phyloP scores from a whole-genome alignment of 129 eudicot genomes.

The Calendula officinalis region DNA sequence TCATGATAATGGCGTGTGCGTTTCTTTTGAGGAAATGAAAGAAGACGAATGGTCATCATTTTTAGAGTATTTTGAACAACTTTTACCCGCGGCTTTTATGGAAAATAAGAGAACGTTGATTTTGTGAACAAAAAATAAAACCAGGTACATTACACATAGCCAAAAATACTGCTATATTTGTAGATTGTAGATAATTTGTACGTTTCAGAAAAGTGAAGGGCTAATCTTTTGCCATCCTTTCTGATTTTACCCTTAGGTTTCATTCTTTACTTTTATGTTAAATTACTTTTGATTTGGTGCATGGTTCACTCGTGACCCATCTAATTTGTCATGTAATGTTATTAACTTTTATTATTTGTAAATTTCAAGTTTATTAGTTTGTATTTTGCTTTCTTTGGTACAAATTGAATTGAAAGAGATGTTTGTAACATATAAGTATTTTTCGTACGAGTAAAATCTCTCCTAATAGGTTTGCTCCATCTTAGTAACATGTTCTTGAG shows the following conservation, averaged over 20 bases:
- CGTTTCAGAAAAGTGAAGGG: slow-evolving; percentile 67
- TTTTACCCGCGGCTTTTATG: too few species aligned
- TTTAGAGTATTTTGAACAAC: slow-evolving; percentile 67
- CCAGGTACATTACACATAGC: slow-evolving; percentile 39
- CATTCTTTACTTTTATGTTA: too few species aligned
- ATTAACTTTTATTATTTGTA: slow-evolving; percentile 24
- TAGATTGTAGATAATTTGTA: slow-evolving; percentile 45
- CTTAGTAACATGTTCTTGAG: slow-evolving; percentile 60
- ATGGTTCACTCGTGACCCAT: too few species aligned
- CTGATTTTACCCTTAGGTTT: slow-evolving; percentile 33
- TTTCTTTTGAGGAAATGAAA: slow-evolving; percentile 73
- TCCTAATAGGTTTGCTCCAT: slow-evolving; percentile 18
- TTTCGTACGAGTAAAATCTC: not conserved
- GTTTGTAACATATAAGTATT: not conserved
- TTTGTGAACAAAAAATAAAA: too few species aligned
- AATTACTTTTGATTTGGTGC: too few species aligned
- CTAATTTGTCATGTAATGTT: slow-evolving; percentile 3
- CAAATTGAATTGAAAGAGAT: slow-evolving; percentile 20
- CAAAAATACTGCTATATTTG: slow-evolving; percentile 31
- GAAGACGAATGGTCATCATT: slow-evolving; percentile 68
- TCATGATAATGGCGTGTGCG: slow-evolving; percentile 41
- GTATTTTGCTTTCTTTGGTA: slow-evolving; percentile 12
- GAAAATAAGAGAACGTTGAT: too few species aligned
- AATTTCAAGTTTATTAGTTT: slow-evolving; percentile 2
- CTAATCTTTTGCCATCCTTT: slow-evolving; percentile 61